A percentile compares a stretch with the other conserved stretches of the same genome.
These are phyloP conservation scores for Xerocomus minutiporus DNA, from an alignment of 1,284 basidiomycete genomes.

Conservation along the genomic window DNA sequence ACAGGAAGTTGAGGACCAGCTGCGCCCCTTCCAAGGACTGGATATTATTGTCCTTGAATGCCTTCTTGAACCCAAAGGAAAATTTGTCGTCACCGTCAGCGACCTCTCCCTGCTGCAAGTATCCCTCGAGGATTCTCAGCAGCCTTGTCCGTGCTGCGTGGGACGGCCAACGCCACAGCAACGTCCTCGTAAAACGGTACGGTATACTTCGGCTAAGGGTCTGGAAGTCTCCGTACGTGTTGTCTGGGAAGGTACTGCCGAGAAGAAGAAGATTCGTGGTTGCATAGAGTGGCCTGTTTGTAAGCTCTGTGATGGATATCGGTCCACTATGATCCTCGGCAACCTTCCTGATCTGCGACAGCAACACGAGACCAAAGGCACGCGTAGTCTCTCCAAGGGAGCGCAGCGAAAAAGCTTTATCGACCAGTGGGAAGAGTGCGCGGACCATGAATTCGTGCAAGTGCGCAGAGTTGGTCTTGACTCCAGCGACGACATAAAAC, in stretches of 20 bases:
- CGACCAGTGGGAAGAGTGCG: slow-evolving; percentile 21
- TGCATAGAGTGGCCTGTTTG: slow-evolving; percentile 17
- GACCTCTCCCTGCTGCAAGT: slow-evolving; percentile 12
- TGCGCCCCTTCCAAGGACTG: slow-evolving; percentile 17
- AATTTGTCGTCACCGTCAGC: slow-evolving; percentile 8
- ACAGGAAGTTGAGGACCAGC: slow-evolving; percentile 24
- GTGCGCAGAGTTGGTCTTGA: slow-evolving; percentile 4
- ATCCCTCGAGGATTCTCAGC: slow-evolving; percentile 6
- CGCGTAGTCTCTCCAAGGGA: slow-evolving; percentile 12
- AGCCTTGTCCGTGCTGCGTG: slow-evolving; percentile 16
- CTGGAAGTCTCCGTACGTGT: slow-evolving; percentile 22
- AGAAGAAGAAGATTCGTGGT: slow-evolving; percentile 19
- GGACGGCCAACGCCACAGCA: slow-evolving; percentile 18
- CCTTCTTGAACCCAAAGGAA: slow-evolving; percentile 12
- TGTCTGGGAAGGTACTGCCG: slow-evolving; percentile 15
- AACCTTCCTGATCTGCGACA: slow-evolving; percentile 10
- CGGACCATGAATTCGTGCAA: slow-evolving; percentile 18
- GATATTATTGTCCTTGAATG: slow-evolving; percentile 19
- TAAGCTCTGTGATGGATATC: slow-evolving; percentile 16
- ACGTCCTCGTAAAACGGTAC: slow-evolving; percentile 15
- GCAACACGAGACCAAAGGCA: slow-evolving; percentile 12
- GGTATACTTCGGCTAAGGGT: slow-evolving; percentile 21
- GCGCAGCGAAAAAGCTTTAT: slow-evolving; percentile 18
- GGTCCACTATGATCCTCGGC: neutral
- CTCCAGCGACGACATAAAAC: slow-evolving; percentile 15